Evolutionary conservation across 2,329 filamentous ascomycete species (phyloP), one percentile per base, ranked within the genome.

Genomic region (Simplicillium aogashimaense): DNA sequence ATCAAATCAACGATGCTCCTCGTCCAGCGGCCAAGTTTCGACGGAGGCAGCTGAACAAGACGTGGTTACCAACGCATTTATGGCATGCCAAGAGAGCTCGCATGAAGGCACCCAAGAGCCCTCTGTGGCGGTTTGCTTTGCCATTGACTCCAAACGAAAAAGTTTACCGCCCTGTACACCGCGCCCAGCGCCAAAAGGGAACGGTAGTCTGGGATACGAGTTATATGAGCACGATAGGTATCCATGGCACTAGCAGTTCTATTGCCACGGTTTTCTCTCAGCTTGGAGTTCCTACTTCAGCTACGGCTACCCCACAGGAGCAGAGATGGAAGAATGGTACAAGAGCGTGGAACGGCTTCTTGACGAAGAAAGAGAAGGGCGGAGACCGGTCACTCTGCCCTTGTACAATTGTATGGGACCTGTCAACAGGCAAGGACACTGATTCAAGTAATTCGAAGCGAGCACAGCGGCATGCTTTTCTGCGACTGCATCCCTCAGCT

Each of bases 21-120:
- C 58, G 53, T 37, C 56, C 78, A 2, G 72, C 71, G 35, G 76
- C 64, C 16, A 89, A 82, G 52, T 97, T 87, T 56, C 79, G 82
- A 49, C 92, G 87, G 61, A 80, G 92, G 28, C 90, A 97, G 57
- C 66, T 82, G 35, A 73, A 85, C 58, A 97, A 97, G 67, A 88
- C 85, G 3, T 95, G 90, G 87, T 69, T 98, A 13, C 92, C 92
- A 0, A 97, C 92, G 7, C 92, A 98, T 59, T 65, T 94, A 47
- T 98, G 85, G 75, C 89, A 95, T 61, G 81, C 90, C 3, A 98
- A 98, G 60, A 72, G 92, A 44, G 87, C 92, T 16, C 83, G 76
- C 44, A 94, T 98, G 85, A 88, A 88, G 1, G 72, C 77, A 7
- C 83, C 86, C 0, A 81, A 76, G 37, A 73, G 83, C 35, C 83